Evolutionary conservation across 2,329 filamentous ascomycete genomes (phyloP), one percentile per base, ranked within the genome.

Genomic region (Cladophialophora yegresii): DNA sequence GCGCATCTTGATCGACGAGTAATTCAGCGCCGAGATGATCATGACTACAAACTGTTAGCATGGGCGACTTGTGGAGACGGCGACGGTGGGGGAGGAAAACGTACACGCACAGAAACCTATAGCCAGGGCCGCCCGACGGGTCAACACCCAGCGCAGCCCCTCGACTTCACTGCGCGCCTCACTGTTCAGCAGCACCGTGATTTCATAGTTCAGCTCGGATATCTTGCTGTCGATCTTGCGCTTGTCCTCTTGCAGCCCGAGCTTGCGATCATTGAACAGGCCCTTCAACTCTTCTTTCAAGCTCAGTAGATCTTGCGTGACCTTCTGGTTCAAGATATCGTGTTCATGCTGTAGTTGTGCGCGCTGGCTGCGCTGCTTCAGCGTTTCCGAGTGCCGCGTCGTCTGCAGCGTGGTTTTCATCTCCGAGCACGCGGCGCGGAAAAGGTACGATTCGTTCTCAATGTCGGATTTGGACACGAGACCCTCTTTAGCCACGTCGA

Each of bases 151-250:
- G 65, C 95, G 84, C 55, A 99, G 80, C 1, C 89, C 90, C 76
- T 99, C 95, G 55, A 98, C 93, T 72, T 97, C 91, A 4, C 90
- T 93, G 75, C 93, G 93, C 54, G 90, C 87, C 76, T 98, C 95
- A 67, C 91, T 95, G 75, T 92, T 96, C 50, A 99, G 84, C 47
- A 86, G 84, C 33, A 96, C 92, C 23, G 91, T 96, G 76, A 99
- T 98, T 76, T 96, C 95, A 79, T 98, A 96, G 78, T 93, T 96
- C 71, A 98, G 84, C 79, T 96, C 90, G 82, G 97, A 93, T 67
- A 96, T 93, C 83, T 88, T 88, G 57, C 89, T 90, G 74, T 98
- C 93, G 73, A 91, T 89, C 6, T 84, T 83, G 74, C 92, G 88
- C 77, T 97, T 92, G 76, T 97, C 91, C 76, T 93, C 90, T 61